phyloP scores from a whole-genome alignment of 31 red algal species.

The Odonthalia washingtoniensis region DNA sequence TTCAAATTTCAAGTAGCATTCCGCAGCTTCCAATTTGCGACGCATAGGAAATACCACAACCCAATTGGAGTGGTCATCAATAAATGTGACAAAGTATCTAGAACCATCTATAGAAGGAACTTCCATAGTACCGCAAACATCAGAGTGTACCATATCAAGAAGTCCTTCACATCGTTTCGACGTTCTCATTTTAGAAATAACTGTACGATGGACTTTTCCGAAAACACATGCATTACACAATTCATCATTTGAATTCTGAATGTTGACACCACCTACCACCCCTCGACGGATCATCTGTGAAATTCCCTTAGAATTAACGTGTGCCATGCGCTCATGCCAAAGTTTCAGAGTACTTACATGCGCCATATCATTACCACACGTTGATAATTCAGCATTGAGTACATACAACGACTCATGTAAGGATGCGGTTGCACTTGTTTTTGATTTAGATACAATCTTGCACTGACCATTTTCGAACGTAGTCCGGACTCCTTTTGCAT shows the following conservation, averaged over 20 bases:
- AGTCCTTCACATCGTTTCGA: not conserved
- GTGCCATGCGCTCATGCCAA: not conserved
- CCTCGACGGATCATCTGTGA: not conserved
- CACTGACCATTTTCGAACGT: no score
- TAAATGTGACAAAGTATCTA: conserved; percentile 25
- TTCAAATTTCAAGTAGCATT: not conserved
- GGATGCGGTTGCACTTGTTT: no score
- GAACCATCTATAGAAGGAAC: not conserved
- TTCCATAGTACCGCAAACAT: not conserved
- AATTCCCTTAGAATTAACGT: not conserved
- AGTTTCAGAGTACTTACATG: not conserved
- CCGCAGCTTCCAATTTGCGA: conserved; percentile 5
- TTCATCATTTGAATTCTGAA: no score
- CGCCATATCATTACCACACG: not conserved
- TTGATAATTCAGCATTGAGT: no score
- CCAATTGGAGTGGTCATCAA: conserved; percentile 24
- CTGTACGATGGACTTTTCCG: not conserved
- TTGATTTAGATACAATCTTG: no score
- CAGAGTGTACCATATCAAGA: no score
- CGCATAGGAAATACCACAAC: conserved; percentile 9
- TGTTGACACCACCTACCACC: not conserved
- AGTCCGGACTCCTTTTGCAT: no score
- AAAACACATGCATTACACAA: not conserved
- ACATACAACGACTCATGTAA: no score
- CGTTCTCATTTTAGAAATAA: not conserved